Base-by-base conservation (phyloP, 495 filamentous ascomycete species). In the Niebla homalea region DNA sequence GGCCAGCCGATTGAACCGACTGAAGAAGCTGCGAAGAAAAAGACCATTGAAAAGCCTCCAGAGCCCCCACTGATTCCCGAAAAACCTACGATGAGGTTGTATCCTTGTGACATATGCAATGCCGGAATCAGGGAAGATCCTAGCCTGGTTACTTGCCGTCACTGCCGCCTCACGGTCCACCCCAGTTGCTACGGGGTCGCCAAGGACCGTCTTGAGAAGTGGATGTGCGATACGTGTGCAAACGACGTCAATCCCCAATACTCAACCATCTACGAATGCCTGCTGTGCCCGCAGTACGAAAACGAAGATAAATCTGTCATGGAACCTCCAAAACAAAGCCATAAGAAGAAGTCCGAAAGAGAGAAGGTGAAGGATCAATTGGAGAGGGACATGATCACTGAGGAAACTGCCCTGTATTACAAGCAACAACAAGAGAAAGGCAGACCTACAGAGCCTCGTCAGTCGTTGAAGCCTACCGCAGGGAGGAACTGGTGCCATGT, bases 401-500 rank as follows among this genome's bases (percentile, higher is more conserved):
- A 80, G 55, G 81, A 78, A 1, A 83, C 80, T 46, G 81, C 87
- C 18, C 79, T 81, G 43, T 94, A 94, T 60, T 78, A 78, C 12
- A 85, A 84, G 60, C 79, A 78, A 56, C 93, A 99, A 63, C 78
- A 85, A 58, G 81, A 87, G 22, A 85, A 83, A 51, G 83, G 87
- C 35, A 74, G 74, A 43, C 89, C 93, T 4, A 65, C 83, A 20
- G 76, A 84, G 57, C 92, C 92, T 23, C 85, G 93, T 16, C 92
- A 97, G 57, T 82, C 92, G 3, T 66, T 99, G 47, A 99, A 99
- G 69, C 75, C 85, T 25, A 99, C 92, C 0, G 79, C 82, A 8
- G 84, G 87, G 50, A 96, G 96, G 65, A 96, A 97, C 58, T 99
- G 92, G 92, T 85, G 94, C n/a, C 92, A 99, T 60, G 87, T 96